Percentiles rank a stretch among this genome's conserved stretches.
Conservation (phyloP, 2,329 filamentous ascomycete genomes). For the Cladophialophora chaetospira region DNA sequence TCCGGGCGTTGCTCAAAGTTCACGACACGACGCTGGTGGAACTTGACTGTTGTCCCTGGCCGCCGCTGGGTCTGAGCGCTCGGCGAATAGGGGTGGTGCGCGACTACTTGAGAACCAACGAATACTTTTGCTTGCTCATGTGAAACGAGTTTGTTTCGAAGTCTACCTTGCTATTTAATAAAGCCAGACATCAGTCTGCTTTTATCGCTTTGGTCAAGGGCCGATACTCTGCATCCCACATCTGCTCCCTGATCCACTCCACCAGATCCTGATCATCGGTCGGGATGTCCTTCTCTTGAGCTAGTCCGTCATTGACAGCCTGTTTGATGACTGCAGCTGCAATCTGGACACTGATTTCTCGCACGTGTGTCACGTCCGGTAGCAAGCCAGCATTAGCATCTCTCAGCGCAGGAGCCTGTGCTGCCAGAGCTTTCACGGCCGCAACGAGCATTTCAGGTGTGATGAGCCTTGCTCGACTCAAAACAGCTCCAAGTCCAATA, state of each 20-base stretch:
- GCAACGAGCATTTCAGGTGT: conserved; percentile 80
- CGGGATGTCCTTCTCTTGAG: conserved; percentile 67
- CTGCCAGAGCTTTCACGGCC: conserved; percentile 71
- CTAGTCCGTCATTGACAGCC: conserved; percentile 69
- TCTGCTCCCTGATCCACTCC: conserved; percentile 44
- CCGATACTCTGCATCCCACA: conserved; percentile 45
- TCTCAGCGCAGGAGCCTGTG: conserved; percentile 67
- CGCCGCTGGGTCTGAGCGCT: too few relatives aligned
- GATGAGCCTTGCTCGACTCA: conserved; percentile 66
- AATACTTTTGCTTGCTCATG: too few relatives aligned
- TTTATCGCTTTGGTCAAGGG: too few relatives aligned
- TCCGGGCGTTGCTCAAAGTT: too few relatives aligned
- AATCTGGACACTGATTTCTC: conserved; percentile 76
- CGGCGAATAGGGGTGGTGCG: too few relatives aligned
- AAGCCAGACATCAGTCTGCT: too few relatives aligned
- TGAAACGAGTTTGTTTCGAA: too few relatives aligned
- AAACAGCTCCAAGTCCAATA: conserved; percentile 76
- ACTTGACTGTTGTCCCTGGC: too few relatives aligned
- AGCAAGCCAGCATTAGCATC: conserved; percentile 68
- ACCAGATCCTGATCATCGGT: conserved; percentile 39
- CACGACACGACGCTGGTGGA: too few relatives aligned
- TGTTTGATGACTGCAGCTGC: conserved; percentile 72
- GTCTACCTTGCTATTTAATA: too few relatives aligned
- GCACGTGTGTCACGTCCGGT: conserved; percentile 73
- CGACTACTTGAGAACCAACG: too few relatives aligned